Conservation (phyloP, 108 stramenopile species). For the Cyclotella kingstonii region DNA sequence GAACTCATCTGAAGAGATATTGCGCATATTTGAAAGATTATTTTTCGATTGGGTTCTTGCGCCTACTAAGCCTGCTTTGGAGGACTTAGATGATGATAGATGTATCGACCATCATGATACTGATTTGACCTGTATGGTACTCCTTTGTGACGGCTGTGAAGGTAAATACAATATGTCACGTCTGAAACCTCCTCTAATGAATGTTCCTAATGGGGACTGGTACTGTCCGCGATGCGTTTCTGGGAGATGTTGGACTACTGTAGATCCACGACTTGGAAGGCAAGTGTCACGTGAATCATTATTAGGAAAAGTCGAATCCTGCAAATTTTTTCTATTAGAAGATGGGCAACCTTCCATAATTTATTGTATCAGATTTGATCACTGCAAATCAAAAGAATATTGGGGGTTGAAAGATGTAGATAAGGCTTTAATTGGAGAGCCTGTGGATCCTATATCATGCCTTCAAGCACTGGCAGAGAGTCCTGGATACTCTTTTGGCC, state of each 20-base stretch:
- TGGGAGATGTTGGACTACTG: conserved; percentile 74
- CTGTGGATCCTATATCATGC: conserved; percentile 59
- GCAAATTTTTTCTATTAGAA: conserved; percentile 31
- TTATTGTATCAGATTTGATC: conserved; percentile 48
- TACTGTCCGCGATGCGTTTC: conserved; percentile 79
- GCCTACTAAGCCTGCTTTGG: conserved; percentile 55
- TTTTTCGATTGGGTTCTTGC: conserved; percentile 87
- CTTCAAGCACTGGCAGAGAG: conserved; percentile 76
- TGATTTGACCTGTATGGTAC: conserved; percentile 71
- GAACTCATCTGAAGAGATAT: conserved; percentile 74
- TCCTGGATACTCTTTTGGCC: conserved; percentile 68
- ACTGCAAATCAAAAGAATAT: conserved; percentile 43
- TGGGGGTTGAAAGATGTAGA: conserved; percentile 65
- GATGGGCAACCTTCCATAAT: conserved; percentile 37
- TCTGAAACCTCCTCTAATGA: conserved; percentile 65
- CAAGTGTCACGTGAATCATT: conserved; percentile 33
- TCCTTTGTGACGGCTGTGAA: conserved; percentile 88
- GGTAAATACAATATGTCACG: conserved; percentile 87
- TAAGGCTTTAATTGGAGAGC: conserved; percentile 44
- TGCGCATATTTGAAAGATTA: conserved; percentile 79
- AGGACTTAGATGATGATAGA: conserved; percentile 78
- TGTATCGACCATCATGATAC: conserved; percentile 73
- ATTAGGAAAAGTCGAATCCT: conserved; percentile 35
- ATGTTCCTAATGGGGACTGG: conserved; percentile 87
- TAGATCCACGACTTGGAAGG: conserved; percentile 80